These are phyloP conservation scores for Lanmaoa rubissima DNA, from an alignment of 768 basidiomycete species.

Conservation along the genomic window DNA sequence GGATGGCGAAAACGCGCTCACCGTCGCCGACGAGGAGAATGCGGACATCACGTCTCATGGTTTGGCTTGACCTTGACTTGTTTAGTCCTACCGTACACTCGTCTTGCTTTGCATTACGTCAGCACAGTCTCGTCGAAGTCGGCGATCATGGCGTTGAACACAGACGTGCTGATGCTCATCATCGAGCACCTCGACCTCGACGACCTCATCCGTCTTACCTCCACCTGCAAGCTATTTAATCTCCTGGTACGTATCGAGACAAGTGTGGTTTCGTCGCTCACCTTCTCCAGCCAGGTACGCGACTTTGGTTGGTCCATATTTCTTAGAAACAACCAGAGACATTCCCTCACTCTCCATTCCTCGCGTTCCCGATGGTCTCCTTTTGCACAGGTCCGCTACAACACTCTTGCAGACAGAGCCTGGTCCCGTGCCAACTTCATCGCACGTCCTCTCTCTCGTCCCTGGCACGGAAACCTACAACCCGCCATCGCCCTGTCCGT, in stretches of 20 bases:
- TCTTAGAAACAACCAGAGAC: slow-evolving; percentile 49
- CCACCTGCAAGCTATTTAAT: slow-evolving; percentile 30
- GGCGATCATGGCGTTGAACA: slow-evolving; percentile 37
- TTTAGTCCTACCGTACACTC: not conserved
- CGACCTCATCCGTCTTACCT: slow-evolving; percentile 39
- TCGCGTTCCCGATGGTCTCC: slow-evolving; percentile 46
- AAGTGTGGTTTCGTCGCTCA: not conserved
- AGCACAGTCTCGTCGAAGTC: slow-evolving; percentile 4
- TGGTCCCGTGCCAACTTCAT: slow-evolving; percentile 55
- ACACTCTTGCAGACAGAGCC: slow-evolving; percentile 48
- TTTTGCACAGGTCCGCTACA: slow-evolving; percentile 45
- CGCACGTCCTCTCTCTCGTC: slow-evolving; percentile 60
- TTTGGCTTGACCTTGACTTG: slow-evolving; percentile 15
- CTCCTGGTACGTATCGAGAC: slow-evolving; percentile 37
- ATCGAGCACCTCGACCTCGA: slow-evolving; percentile 42
- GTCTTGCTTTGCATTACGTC: slow-evolving; percentile 15
- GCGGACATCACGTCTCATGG: slow-evolving; percentile 89
- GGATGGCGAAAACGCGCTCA: slow-evolving; percentile 36
- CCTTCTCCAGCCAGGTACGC: slow-evolving; percentile 43
- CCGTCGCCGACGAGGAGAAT: slow-evolving; percentile 95
- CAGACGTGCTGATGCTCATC: slow-evolving; percentile 56
- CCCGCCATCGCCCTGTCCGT: slow-evolving; percentile 55
- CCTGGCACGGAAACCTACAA: slow-evolving; percentile 56
- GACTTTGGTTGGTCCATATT: slow-evolving; percentile 60
- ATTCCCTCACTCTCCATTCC: slow-evolving; percentile 49